Percentiles rank a stretch among this genome's conserved stretches.
These are phyloP conservation scores for Cyberlindnera bimundalis DNA, from an alignment of 805 yeast species.

Conservation along the genomic window DNA sequence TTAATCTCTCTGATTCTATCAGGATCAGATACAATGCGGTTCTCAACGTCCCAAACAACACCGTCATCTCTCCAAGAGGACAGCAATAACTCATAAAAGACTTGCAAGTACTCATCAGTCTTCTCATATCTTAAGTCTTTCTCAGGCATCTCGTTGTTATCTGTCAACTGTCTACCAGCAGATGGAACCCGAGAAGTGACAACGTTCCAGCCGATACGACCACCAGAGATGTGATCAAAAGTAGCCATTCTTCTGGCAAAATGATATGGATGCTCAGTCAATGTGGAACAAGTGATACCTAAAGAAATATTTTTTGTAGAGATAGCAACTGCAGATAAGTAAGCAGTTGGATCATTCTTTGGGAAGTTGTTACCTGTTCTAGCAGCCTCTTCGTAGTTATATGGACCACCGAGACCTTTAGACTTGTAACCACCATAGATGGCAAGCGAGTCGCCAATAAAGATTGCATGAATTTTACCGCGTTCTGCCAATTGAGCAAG, in stretches of 20 bases:
- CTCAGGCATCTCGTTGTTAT: constrained; percentile 35
- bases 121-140: constrained; percentile 40
- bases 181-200: constrained; percentile 42
- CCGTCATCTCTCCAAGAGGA: constrained; percentile 45
- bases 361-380: constrained; percentile 34
- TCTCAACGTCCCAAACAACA: constrained; percentile 24
- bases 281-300: constrained; percentile 43
- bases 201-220: constrained; percentile 48
- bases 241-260: constrained; percentile 44
- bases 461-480: constrained; percentile 38
- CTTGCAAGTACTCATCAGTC: constrained; percentile 43
- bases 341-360: constrained; percentile 37
- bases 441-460: constrained; percentile 40
- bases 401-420: constrained; percentile 17
- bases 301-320: constrained; percentile 38
- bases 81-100: constrained; percentile 37
- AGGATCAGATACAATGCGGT: constrained; percentile 38
- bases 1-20: constrained; percentile 38
- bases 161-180: constrained; percentile 41
- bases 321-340: constrained; percentile 39
- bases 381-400: constrained; percentile 14
- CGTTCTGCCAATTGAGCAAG: constrained; percentile 37
- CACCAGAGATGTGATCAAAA: constrained; percentile 41
- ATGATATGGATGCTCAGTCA: constrained; percentile 43
- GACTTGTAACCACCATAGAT: constrained; percentile 37